phyloP scores from a whole-genome alignment of 495 filamentous ascomycete species.

The Sphaerosporella brunnea region DNA sequence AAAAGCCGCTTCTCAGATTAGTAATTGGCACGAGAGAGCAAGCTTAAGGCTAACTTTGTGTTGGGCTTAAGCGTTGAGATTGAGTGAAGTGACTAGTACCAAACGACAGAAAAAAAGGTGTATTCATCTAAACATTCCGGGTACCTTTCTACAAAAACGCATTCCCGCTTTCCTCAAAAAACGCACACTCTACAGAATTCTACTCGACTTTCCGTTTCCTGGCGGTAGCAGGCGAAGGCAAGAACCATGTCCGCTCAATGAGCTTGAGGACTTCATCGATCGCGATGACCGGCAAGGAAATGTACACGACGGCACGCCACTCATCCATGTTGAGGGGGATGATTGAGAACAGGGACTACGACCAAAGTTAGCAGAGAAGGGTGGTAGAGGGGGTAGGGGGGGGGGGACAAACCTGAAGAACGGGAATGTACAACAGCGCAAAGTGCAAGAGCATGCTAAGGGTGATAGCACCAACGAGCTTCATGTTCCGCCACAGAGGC shows the following conservation, averaged over 20 bases:
- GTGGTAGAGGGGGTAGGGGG: neutral
- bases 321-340: slow-evolving; percentile 73
- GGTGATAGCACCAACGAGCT: slow-evolving; percentile 82
- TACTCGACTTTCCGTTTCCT: slow-evolving; percentile 7
- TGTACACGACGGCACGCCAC: slow-evolving; percentile 81
- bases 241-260: slow-evolving; percentile 44
- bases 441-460: slow-evolving; percentile 97
- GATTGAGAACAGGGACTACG: slow-evolving; percentile 57
- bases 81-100: too few species aligned
- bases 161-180: too few species aligned
- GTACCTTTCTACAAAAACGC: too few species aligned
- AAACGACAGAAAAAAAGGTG: too few species aligned
- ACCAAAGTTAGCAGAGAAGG: neutral
- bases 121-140: too few species aligned
- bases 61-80: too few species aligned
- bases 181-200: too few species aligned
- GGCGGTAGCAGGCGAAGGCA: neutral
- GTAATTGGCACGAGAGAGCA: too few species aligned
- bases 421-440: slow-evolving; percentile 75
- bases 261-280: slow-evolving; percentile 85
- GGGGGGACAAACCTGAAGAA: slow-evolving; percentile 43
- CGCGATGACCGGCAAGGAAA: slow-evolving; percentile 78
- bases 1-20: too few species aligned
- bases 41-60: too few species aligned
- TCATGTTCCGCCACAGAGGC: slow-evolving; percentile 90